Conservation (phyloP, 306 rosid genomes). For the Arachis stenosperma region DNA sequence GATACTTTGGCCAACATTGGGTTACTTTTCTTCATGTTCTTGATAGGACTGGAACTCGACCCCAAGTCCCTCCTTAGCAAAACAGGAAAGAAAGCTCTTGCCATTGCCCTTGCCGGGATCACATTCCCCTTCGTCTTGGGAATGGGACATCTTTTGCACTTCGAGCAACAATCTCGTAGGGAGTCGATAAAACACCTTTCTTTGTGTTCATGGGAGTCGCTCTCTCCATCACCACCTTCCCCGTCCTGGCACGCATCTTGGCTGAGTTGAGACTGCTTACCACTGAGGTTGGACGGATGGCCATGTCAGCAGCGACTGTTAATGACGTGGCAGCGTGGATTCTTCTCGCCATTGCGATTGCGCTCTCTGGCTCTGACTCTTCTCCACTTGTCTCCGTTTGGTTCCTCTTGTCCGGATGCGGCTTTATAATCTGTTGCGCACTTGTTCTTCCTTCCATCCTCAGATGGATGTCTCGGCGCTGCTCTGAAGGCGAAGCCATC, state of each 20-base stretch:
- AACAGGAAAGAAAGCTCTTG: constrained; percentile 61
- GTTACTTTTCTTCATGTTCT: constrained; percentile 69
- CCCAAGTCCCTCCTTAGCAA: constrained; percentile 45
- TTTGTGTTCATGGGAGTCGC: constrained; percentile 77
- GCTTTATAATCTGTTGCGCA: constrained; percentile 40
- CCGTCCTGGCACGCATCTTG: constrained; percentile 72
- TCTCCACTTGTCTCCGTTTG: constrained; percentile 59
- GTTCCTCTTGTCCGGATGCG: constrained; percentile 56
- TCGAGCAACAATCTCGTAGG: constrained; percentile 54
- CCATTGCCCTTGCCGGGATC: constrained; percentile 69
- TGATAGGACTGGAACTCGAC: constrained; percentile 67
- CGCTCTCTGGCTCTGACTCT: constrained; percentile 50
- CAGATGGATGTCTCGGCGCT: constrained; percentile 55
- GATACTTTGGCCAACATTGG: constrained; percentile 77
- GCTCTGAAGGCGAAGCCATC: constrained; percentile 61
- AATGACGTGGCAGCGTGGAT: constrained; percentile 84
- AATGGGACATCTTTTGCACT: constrained; percentile 64
- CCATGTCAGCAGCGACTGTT: constrained; percentile 82
- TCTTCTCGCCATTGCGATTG: constrained; percentile 71
- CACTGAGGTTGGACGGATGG: constrained; percentile 64
- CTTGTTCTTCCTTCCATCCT: constrained; percentile 46
- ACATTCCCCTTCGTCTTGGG: constrained; percentile 68
- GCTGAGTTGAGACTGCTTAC: constrained; percentile 76
- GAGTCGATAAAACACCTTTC: constrained; percentile 54
- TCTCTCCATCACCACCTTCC: constrained; percentile 76